Conservation (phyloP, 2,329 filamentous ascomycete species). For the Colletotrichum higginsianum region DNA sequence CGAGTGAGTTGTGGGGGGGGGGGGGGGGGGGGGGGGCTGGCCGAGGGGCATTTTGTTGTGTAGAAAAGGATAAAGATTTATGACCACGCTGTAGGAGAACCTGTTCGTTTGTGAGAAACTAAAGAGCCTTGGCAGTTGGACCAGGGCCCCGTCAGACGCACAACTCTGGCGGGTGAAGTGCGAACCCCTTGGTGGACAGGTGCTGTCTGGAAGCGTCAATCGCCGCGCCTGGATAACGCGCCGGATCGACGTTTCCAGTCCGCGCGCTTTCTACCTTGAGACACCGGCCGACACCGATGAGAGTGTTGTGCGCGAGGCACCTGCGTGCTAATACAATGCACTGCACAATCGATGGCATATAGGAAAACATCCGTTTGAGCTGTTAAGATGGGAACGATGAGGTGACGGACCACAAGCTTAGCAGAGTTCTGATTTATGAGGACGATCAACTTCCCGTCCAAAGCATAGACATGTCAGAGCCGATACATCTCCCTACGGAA, state of each 20-base stretch:
- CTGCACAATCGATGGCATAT: conserved; percentile 15
- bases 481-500: conserved; percentile 2
- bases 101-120: background rate
- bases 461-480: background rate
- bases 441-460: conserved; percentile 2
- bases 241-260: conserved; percentile 32
- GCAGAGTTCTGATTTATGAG: background rate
- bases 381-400: background rate
- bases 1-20: background rate
- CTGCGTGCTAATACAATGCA: background rate
- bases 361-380: conserved; percentile 3
- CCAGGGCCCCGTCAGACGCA: conserved; percentile 12
- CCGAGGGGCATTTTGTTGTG: background rate
- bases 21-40: background rate
- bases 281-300: conserved; percentile 4
- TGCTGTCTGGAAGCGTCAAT: conserved; percentile 2
- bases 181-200: background rate
- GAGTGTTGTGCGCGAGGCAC: conserved; percentile 1
- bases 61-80: conserved; percentile 30
- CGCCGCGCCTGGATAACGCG: conserved; percentile 19
- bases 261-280: background rate
- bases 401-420: background rate
- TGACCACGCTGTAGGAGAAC: conserved; percentile 14
- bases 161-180: conserved; percentile 16
- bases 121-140: conserved; percentile 23